phyloP scores from a whole-genome alignment of 352 stramenopile genomes.

The Pythium monospermum region DNA sequence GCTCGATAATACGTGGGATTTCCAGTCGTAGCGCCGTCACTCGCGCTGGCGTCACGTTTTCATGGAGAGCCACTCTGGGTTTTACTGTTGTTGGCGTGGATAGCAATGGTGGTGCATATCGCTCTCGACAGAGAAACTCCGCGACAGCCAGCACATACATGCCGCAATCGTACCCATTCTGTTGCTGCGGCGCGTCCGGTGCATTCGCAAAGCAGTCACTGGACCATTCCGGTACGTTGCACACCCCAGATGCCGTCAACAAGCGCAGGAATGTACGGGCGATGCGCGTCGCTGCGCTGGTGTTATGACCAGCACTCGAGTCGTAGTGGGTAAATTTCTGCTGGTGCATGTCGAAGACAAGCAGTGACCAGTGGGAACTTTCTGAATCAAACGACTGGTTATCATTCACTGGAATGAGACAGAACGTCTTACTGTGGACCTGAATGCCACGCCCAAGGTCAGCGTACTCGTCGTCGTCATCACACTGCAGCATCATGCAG shows the following conservation, averaged over 20 bases:
- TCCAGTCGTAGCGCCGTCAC: constrained; percentile 40
- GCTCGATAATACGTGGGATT: constrained; percentile 34
- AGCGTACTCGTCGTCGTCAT: constrained; percentile 71
- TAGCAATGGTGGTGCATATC: constrained; percentile 16
- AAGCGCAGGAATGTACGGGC: constrained; percentile 37
- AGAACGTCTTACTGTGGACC: constrained; percentile 35
- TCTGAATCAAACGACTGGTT: constrained; percentile 47
- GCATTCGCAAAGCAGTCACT: constrained; percentile 19
- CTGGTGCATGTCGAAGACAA: constrained; percentile 43
- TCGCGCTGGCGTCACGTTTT: constrained; percentile 43
- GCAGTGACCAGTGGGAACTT: constrained; percentile 74
- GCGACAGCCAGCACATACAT: constrained; percentile 70
- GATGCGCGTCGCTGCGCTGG: constrained; percentile 36
- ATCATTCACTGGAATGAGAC: constrained; percentile 67
- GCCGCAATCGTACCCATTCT: constrained; percentile 78
- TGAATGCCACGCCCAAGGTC: constrained; percentile 49
- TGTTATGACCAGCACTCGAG: constrained; percentile 63
- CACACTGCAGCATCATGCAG: constrained; percentile 78
- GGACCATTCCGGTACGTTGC: constrained; percentile 2
- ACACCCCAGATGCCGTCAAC: constrained; percentile 16
- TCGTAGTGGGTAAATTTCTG: constrained; percentile 61
- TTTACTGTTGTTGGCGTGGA: background rate
- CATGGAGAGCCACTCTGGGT: constrained; percentile 18
- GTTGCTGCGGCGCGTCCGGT: constrained; percentile 51
- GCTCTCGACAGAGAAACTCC: constrained; percentile 47